A percentile compares a stretch with the other conserved stretches of the same genome.
Conservation (phyloP, 495 filamentous ascomycete species). For the Penicillium bovifimosum region DNA sequence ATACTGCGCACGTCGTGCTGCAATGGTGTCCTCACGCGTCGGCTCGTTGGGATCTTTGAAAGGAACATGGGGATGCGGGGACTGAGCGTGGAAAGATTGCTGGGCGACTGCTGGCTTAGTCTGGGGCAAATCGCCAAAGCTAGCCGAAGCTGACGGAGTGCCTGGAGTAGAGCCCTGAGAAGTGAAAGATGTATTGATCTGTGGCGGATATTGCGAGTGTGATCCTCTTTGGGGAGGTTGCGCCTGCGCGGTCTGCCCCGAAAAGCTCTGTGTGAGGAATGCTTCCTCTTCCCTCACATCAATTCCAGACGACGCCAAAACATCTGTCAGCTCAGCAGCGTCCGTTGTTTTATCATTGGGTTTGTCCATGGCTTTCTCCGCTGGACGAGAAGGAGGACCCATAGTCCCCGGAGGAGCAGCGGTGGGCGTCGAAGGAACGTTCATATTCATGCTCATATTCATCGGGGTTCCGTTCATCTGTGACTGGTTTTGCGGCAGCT, state of each 20-base stretch:
- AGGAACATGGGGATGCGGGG: slow-evolving; percentile 27
- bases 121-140: slow-evolving; percentile 35
- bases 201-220: slow-evolving; percentile 35
- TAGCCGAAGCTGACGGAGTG: slow-evolving; percentile 31
- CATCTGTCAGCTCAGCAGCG: slow-evolving; percentile 68
- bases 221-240: slow-evolving; percentile 41
- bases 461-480: slow-evolving; percentile 31
- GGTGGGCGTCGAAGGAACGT: slow-evolving; percentile 27
- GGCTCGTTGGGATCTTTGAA: slow-evolving; percentile 41
- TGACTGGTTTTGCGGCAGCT: slow-evolving; percentile 32
- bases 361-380: slow-evolving; percentile 61
- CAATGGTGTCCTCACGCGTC: slow-evolving; percentile 38
- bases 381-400: slow-evolving; percentile 75
- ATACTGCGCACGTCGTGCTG: slow-evolving; percentile 44
- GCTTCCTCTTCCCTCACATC: slow-evolving; percentile 81
- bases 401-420: slow-evolving; percentile 53
- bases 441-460: slow-evolving; percentile 30
- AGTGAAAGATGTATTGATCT: slow-evolving; percentile 38
- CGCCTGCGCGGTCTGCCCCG: slow-evolving; percentile 39
- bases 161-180: slow-evolving; percentile 40
- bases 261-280: slow-evolving; percentile 57
- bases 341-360: slow-evolving; percentile 55
- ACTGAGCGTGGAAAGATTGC: slow-evolving; percentile 31
- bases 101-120: slow-evolving; percentile 29
- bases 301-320: slow-evolving; percentile 71